A percentile compares a stretch with the other conserved stretches of the same genome.
phyloP scores from a whole-genome alignment of 192 early-diverging fungal species.

The Backusella parvicylindrica region DNA sequence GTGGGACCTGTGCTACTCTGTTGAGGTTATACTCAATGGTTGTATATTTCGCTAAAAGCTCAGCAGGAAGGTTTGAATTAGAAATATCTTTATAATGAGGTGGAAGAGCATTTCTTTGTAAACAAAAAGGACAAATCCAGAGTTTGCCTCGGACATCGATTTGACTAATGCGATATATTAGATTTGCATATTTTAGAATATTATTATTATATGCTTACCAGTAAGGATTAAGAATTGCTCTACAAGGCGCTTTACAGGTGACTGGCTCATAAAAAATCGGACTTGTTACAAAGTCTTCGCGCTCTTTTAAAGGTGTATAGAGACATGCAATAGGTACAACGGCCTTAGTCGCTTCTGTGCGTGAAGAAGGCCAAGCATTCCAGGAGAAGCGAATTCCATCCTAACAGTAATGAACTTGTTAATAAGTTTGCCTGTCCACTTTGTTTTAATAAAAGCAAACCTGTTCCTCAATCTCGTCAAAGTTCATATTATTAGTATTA shows the following conservation, averaged over 20 bases:
- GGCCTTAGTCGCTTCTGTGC: conserved; percentile 89
- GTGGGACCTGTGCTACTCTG: conserved; percentile 82
- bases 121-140: conserved; percentile 99
- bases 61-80: conserved; percentile 86
- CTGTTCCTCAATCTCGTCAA: conserved; percentile 87
- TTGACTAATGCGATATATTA: conserved; percentile 55
- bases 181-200: not conserved
- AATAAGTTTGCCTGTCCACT: not conserved
- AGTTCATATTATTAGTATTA: conserved; percentile 54
- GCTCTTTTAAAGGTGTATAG: conserved; percentile 95
- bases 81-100: conserved; percentile 97
- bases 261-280: conserved; percentile 97
- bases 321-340: conserved; percentile 92
- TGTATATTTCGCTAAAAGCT: conserved; percentile 86
- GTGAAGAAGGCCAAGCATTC: conserved; percentile 95
- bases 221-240: conserved; percentile 96
- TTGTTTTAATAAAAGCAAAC: not conserved
- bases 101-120: conserved; percentile 95
- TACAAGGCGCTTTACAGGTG: conserved; percentile 91
- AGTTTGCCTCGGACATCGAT: conserved; percentile 93
- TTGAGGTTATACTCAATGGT: conserved; percentile 96
- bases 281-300: conserved; percentile 64
- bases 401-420: conserved; percentile 5
- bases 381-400: conserved; percentile 96
- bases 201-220: conserved; percentile 56